Evolutionary conservation across 306 rosid species (phyloP).

Genomic region (Arachis hypogaea): DNA sequence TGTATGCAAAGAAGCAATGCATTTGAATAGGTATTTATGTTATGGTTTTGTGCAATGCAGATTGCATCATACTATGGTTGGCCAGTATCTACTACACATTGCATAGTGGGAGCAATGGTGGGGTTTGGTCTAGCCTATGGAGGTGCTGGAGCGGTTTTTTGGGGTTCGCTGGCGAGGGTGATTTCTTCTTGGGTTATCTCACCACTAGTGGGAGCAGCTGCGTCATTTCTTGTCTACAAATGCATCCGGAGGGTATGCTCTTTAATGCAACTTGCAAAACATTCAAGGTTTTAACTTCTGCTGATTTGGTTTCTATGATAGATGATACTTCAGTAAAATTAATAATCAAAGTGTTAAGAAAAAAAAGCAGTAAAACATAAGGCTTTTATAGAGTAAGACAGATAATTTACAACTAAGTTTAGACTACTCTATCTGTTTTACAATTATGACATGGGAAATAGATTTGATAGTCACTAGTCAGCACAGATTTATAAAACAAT

Average conservation of each 20-base stretch:
- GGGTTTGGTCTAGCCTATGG: slow-evolving; percentile 93
- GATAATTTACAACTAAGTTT: too few species aligned
- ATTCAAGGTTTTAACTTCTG: not conserved
- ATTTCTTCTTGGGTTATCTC: slow-evolving; percentile 92
- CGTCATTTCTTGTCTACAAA: slow-evolving; percentile 90
- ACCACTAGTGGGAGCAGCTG: slow-evolving; percentile 88
- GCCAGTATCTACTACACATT: slow-evolving; percentile 99
- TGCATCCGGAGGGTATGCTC: slow-evolving; percentile 88
- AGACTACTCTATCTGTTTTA: too few species aligned
- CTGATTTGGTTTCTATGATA: slow-evolving; percentile 1
- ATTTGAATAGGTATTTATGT: slow-evolving; percentile 8
- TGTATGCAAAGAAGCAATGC: slow-evolving; percentile 21
- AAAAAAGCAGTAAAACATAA: not conserved
- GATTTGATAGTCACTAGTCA: not conserved
- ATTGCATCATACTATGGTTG: slow-evolving; percentile 88
- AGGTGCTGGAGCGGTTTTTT: slow-evolving; percentile 88
- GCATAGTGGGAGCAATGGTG: slow-evolving; percentile 98
- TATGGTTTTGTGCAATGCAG: slow-evolving; percentile 49
- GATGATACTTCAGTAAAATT: not conserved
- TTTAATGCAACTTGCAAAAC: slow-evolving; percentile 15
- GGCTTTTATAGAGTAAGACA: not conserved
- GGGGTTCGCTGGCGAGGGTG: slow-evolving; percentile 95
- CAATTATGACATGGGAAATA: too few species aligned
- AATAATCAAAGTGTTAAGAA: not conserved
- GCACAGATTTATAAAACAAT: not conserved